Percentiles rank a stretch among this genome's conserved stretches.
phyloP scores from a whole-genome alignment of 2,329 filamentous ascomycete genomes.

The Sphaerulina vaccinii region DNA sequence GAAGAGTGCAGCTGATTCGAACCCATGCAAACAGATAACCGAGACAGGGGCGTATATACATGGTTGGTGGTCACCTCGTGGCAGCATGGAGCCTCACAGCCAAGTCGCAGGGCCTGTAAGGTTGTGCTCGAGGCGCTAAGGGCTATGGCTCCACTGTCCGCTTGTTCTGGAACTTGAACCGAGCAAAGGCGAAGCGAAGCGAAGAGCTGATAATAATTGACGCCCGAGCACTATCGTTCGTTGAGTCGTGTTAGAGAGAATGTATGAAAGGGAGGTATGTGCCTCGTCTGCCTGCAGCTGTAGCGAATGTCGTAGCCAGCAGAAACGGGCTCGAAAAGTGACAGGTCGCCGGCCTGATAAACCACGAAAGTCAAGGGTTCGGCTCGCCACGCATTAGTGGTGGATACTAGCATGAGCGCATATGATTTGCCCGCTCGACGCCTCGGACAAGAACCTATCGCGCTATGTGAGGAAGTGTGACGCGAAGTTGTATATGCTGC shows the following conservation, averaged over 20 bases:
- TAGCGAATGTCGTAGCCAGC: background rate
- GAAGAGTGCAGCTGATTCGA: constrained; percentile 1
- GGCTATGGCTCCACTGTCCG: constrained; percentile 6
- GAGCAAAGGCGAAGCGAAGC: constrained; percentile 9
- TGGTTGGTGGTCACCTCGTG: background rate
- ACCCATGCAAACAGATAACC: constrained; percentile 11
- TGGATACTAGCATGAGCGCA: constrained; percentile 4
- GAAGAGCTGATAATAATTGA: background rate
- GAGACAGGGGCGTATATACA: constrained; percentile 2
- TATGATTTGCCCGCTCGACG: constrained; percentile 12
- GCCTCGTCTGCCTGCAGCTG: too few species aligned
- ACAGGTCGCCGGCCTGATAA: constrained; percentile 2
- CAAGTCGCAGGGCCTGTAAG: background rate
- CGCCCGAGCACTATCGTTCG: too few species aligned
- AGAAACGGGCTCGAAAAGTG: background rate
- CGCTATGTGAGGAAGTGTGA: constrained; percentile 14
- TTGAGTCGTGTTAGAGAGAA: too few species aligned
- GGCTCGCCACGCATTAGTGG: constrained; percentile 11
- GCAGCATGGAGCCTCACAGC: background rate
- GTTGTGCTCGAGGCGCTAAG: constrained; percentile 3
- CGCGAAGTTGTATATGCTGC: constrained; percentile 14
- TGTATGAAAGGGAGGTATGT: background rate
- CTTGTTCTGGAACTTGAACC: constrained; percentile 10
- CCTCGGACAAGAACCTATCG: constrained; percentile 12
- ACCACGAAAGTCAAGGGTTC: background rate